Evolutionary conservation across 2,329 filamentous ascomycete genomes (phyloP), one percentile per base, ranked within the genome.

Genomic region (Xylogone sp.): DNA sequence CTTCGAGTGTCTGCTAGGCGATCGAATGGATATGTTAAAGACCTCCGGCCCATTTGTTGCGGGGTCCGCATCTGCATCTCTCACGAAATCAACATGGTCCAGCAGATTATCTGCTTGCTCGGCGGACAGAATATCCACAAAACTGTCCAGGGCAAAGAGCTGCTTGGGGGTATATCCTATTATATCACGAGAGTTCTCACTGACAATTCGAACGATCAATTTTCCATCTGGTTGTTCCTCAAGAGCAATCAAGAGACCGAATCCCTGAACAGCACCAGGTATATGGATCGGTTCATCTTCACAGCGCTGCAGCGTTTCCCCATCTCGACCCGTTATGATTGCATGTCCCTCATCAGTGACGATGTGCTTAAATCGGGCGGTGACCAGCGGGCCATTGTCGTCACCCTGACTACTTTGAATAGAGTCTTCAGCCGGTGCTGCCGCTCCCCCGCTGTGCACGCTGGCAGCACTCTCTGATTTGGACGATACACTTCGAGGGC

Each of bases 271-370:
- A 1, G 88, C 88, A 29, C 90, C 90, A 1, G 91, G 91, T 1
- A 90, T 86, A 58, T 93, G 90, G 21, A 96, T 96, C 0, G 91
- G 90, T 62, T 96, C 91, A 62, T 96, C 91, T 67, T 96, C 91
- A 63, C 91, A 96, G 48, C 83, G 80, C 64, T 95, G 88, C 43
- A 94, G 71, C 1, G 78, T 81, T 2, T 83, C 78, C 2, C 83
- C 86, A 49, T 90, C 84, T 50, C 87, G 79, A 5, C 90, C 90
- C 1, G 89, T 94, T 49, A 96, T 88, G 24, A 96, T 81, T 21
- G 87, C 83, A 69, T 96, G 90, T 0, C 90, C 90, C 16, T 84
- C 87, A 2, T 88, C 83, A 0, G 88, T 91, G 21, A 86, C 73
- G 3, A 88, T 75, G 63, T 96, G 89, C 59, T 85, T 87, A 69